Base-by-base conservation (phyloP, 345 rosid genomes). In the Reutealis trisperma region DNA sequence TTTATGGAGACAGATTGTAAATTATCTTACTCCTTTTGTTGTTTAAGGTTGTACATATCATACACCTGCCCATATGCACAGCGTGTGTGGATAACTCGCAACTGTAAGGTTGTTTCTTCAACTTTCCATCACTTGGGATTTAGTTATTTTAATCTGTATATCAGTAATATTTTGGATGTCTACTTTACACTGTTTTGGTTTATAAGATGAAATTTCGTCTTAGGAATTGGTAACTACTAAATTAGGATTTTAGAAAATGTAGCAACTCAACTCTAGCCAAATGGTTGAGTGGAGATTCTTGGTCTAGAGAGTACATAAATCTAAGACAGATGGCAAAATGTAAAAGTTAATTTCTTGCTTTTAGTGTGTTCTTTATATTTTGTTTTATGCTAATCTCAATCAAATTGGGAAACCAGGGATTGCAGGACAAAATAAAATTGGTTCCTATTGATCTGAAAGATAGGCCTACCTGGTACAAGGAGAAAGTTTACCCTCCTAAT, bases 381-480 rank as follows among this genome's bases (percentile, higher is more conserved):
- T 34, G 3, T 41, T 9, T 61, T 41, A 37, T 42, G 52, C 15
- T 72, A 3, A 11, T 45, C 68, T 62, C 19, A 16, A 16, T 13
- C 37, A 8, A 54, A 52, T 14, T 75, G 63, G 54, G 63, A 27
- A 27, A 75, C 66, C 88, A 94, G 97, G 98, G 98, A 16, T 73
- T 92, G 59, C 97, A 91, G 84, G 92, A 92, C 30, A 81, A 88
- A 91, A 92, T 94, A 27, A 84, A 91, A 74, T 78, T 94, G 77
- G 94, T 92, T 77, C 96, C 98, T 41, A 73, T 94, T 9, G 87
- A 88, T 82, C 90, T 94, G 74, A 81, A 79, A 63, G 86, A 91
- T 70, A 88, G 94, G 84, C 96, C 98, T 78, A 83, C 81, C 85
- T 92, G 96, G 97, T 94, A 91, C 82, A 89, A 89, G 87, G 96